A percentile compares a stretch with the other conserved stretches of the same genome.
These are phyloP conservation scores for Helotiales sp. DNA, from an alignment of 2,329 filamentous ascomycete genomes.

Conservation along the genomic window DNA sequence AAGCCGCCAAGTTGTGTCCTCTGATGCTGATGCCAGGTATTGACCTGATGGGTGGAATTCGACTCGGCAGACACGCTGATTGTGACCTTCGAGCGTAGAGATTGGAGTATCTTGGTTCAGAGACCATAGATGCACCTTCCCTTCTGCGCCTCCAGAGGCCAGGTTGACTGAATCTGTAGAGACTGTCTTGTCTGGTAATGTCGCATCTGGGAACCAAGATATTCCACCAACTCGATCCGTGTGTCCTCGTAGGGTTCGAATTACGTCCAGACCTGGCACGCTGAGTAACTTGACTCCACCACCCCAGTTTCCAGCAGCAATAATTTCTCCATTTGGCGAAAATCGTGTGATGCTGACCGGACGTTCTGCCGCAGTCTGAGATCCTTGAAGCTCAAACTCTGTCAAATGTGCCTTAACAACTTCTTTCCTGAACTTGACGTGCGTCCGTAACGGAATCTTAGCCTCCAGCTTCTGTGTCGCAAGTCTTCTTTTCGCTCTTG, in stretches of 20 bases:
- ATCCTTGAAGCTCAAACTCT: constrained; percentile 87
- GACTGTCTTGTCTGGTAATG: constrained; percentile 67
- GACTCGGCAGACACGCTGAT: constrained; percentile 82
- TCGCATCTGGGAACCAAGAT: constrained; percentile 85
- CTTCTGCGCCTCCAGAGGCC: constrained; percentile 87
- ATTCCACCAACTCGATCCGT: constrained; percentile 87
- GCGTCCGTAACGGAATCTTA: constrained; percentile 80
- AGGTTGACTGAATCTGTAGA: constrained; percentile 77
- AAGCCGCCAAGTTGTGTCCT: constrained; percentile 93
- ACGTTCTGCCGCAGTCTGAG: constrained; percentile 87
- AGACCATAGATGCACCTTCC: constrained; percentile 87
- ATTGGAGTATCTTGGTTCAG: constrained; percentile 83
- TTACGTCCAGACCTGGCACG: constrained; percentile 79
- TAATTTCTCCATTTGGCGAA: constrained; percentile 77
- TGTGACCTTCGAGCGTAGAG: constrained; percentile 79
- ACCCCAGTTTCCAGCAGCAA: constrained; percentile 92
- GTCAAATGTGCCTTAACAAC: constrained; percentile 79
- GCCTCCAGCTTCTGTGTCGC: constrained; percentile 79
- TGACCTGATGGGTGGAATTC: constrained; percentile 92
- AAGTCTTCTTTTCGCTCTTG: constrained; percentile 74
- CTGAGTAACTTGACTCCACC: constrained; percentile 85
- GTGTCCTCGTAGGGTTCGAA: constrained; percentile 76
- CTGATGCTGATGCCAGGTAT: constrained; percentile 89
- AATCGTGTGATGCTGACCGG: constrained; percentile 92
- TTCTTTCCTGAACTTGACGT: constrained; percentile 89